These are phyloP conservation scores for Salix brachista DNA, from an alignment of 345 rosid genomes.

Conservation along the genomic window DNA sequence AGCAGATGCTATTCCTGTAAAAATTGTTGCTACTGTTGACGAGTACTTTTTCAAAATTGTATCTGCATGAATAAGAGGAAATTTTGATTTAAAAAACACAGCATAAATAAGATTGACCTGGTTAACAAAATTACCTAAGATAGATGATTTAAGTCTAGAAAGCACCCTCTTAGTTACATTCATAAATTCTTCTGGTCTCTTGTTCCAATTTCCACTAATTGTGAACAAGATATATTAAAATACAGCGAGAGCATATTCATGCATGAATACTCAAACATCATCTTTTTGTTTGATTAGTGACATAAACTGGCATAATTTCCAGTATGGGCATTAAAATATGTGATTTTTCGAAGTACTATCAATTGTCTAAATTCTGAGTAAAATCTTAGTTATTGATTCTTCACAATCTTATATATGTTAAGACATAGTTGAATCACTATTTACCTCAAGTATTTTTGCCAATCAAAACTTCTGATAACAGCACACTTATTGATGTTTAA, in stretches of 20 bases:
- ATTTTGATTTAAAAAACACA: neutral
- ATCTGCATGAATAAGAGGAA: constrained; percentile 47
- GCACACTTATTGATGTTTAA: neutral
- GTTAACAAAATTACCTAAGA: neutral
- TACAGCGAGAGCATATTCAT: neutral
- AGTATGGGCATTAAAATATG: neutral
- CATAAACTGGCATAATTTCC: neutral
- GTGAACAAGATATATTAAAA: neutral
- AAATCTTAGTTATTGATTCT: neutral
- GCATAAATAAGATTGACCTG: neutral
- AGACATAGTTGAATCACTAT: neutral
- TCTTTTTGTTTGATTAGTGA: neutral
- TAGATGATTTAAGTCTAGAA: constrained; percentile 7
- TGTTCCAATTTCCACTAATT: neutral
- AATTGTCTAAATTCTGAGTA: neutral
- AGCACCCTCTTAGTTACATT: neutral
- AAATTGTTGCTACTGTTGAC: constrained; percentile 94
- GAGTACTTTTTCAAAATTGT: constrained; percentile 98
- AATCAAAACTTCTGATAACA: neutral
- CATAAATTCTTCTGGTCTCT: neutral
- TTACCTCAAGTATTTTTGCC: neutral
- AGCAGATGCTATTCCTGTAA: constrained; percentile 95
- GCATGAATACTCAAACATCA: neutral
- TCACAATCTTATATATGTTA: neutral
- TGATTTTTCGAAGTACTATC: neutral